Percentiles rank a stretch among this genome's conserved stretches.
phyloP scores from a whole-genome alignment of 495 filamentous ascomycete species.

The Tuber aestivum region DNA sequence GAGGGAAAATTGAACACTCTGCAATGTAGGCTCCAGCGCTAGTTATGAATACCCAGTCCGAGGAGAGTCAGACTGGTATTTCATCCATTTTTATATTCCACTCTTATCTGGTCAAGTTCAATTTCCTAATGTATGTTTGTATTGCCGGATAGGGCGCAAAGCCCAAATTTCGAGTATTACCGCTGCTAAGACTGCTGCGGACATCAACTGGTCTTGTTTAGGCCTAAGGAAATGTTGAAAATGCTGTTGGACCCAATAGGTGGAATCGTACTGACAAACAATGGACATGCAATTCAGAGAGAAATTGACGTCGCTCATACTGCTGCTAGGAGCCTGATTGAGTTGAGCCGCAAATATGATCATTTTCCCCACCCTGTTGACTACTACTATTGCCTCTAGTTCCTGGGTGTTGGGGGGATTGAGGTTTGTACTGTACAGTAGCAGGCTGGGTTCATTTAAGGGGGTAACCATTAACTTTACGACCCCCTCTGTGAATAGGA shows the following conservation, averaged over 20 bases:
- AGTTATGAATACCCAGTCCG: constrained; percentile 63
- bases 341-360: constrained; percentile 72
- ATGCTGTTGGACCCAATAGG: constrained; percentile 99
- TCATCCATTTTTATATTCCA: constrained; percentile 21
- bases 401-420: not conserved
- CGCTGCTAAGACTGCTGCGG: constrained; percentile 95
- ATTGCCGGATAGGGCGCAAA: constrained; percentile 63
- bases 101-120: constrained; percentile 45
- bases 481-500: constrained; percentile 48
- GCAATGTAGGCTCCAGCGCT: constrained; percentile 98
- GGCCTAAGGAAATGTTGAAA: constrained; percentile 99
- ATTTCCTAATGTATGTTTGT: constrained; percentile 67
- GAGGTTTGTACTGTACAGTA: not conserved
- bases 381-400: constrained; percentile 7
- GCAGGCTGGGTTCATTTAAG: not conserved
- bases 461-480: not conserved
- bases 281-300: constrained; percentile 95
- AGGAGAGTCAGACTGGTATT: constrained; percentile 39
- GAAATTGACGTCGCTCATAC: constrained; percentile 99
- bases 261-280: constrained; percentile 97
- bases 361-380: not conserved
- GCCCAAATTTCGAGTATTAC: constrained; percentile 98
- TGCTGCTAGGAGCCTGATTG: constrained; percentile 99
- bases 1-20: too few relatives aligned
- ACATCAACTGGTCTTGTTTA: constrained; percentile 97